Base-by-base conservation (phyloP, 495 filamentous ascomycete species). In the Penicillium steckii region DNA sequence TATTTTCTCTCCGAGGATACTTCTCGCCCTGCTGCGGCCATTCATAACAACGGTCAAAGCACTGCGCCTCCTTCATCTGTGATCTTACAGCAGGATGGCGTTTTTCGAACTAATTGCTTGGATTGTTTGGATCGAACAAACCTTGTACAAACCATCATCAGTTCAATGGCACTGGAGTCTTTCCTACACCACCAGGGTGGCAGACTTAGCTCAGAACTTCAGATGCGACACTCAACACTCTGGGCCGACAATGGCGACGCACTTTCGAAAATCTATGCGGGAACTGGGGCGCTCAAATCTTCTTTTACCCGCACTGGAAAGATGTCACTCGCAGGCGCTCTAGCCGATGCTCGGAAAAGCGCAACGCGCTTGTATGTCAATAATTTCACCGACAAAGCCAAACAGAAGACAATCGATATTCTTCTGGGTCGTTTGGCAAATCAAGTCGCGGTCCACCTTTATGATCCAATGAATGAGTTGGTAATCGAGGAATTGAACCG, bases 201-300 rank as follows among this genome's bases (percentile, higher is more conserved):
- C 59, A 71, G 57, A 46, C 80, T 89, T 2, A 76, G 76, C 26
- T 78, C 86, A 1, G 94, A 97, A 61, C 87, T 97, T 58, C 93
- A 91, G 84, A 84, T 89, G 66, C 77, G 90, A 27, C 94, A 98
- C 70, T 90, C 90, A 24, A 91, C 80, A 51, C 75, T 98, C 2
- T 98, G 94, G 94, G 94, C 94, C n/a, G 94, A 98, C 66, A 97
- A 97, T 73, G 94, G 94, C 24, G 94, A 98, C 75, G 85, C 91
- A 12, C 72, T 98, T 21, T 96, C 91, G 1, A 89, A 90, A 61
- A 97, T 97, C 17, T 98, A 98, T 67, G 95, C 94, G 8, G 94
- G 94, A 27, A 98, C 94, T 8, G 94, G 95, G 1, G 94, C 94
- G 44, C 73, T 98, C 32, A 97, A 96, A 61, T 91, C 90, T 8